These are phyloP conservation scores for Myriosclerotinia duriaeana DNA, from an alignment of 2,329 filamentous ascomycete genomes.

Conservation along the genomic window DNA sequence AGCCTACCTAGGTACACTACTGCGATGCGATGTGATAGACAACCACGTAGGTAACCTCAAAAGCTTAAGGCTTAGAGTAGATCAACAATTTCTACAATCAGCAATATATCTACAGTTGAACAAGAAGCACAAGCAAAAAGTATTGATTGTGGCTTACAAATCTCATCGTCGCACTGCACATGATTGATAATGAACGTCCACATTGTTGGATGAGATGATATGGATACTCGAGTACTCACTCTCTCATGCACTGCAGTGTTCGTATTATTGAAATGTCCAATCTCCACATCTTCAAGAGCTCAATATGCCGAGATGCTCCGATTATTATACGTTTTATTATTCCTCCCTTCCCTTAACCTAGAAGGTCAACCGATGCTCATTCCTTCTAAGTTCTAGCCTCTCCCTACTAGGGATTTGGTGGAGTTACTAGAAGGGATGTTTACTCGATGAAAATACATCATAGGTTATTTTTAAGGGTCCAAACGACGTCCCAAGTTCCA, in stretches of 20 bases:
- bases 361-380: not conserved
- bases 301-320: not conserved
- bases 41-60: not conserved
- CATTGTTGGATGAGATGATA: not conserved
- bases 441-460: conserved; percentile 24
- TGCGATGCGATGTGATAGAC: not conserved
- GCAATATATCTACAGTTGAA: too few species aligned
- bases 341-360: not conserved
- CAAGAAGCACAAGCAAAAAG: not conserved
- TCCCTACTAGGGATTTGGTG: conserved; percentile 5
- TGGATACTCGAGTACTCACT: not conserved
- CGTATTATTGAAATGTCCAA: too few species aligned
- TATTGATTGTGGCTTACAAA: not conserved
- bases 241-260: not conserved
- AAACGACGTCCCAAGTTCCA: not conserved
- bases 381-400: not conserved
- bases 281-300: not conserved
- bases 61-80: not conserved
- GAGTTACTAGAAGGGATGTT: not conserved
- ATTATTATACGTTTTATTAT: not conserved
- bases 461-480: conserved; percentile 9
- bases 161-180: not conserved
- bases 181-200: not conserved
- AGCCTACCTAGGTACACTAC: not conserved
- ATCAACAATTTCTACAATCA: not conserved